Base-by-base conservation (phyloP, 192 early-diverging fungal genomes). In the Coemansia sp. region DNA sequence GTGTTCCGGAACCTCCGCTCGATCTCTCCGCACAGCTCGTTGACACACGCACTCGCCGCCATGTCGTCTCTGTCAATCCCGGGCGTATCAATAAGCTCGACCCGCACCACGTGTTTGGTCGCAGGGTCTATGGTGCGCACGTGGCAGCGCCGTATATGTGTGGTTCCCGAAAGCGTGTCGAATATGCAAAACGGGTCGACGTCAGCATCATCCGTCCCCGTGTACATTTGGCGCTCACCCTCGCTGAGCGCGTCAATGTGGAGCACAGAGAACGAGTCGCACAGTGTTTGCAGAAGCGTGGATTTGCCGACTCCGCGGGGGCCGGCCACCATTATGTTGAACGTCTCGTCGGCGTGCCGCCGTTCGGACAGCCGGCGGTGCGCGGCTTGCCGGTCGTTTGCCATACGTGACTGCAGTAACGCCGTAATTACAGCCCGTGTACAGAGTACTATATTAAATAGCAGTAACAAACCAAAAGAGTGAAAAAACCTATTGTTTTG, bases 301-400 rank as follows among this genome's bases (percentile, higher is more conserved):
- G 91, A 93, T 59, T 93, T 93, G 22, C 91, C 91, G 1, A 91
- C 89, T 12, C 78, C 78, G 20, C 68, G 62, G 11, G 59, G 60
- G 5, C 78, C 78, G 16, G 56, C 78, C 10, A 81, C 72, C 62
- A 81, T 64, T 16, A 74, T 32, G 54, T 81, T 81, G 62, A 81
- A 68, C 12, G 78, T 51, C 59, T 74, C 78, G 16, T 63, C 65
- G 16, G 65, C 41, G 13, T 71, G 57, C 26, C 59, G 78, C 4
- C 62, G 64, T 35, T 38, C 54, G 1, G 78, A 71, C 37, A 80
- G 65, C 20, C 37, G 54, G 22, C 62, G 69, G 48, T 58, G 59
- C 50, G 52, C 66, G 3, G 54, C n/a, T 24, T 26, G 54, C 16
- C 32, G 32, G 24, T 56, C 29, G 18, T 45, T n/a, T 35, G 32